Evolutionary conservation across 2,329 filamentous ascomycete genomes (phyloP).

Genomic region (Aureobasidium sp.): DNA sequence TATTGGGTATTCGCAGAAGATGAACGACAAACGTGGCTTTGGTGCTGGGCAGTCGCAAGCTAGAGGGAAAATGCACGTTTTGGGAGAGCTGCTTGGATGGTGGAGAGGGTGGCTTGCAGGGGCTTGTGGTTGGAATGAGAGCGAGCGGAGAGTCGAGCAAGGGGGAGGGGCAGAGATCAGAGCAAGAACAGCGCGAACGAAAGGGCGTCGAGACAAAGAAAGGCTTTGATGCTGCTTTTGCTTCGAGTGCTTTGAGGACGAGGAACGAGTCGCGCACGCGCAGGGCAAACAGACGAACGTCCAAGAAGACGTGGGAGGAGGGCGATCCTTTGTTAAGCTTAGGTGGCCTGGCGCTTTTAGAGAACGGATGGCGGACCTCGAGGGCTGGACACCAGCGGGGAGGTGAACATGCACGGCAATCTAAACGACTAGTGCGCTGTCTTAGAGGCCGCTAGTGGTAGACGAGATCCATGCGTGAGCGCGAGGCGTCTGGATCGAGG

Average conservation of each 20-base stretch:
- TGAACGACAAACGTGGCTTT: conserved; percentile 3
- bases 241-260: conserved; percentile 3
- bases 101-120: conserved; percentile 14
- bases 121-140: conserved; percentile 10
- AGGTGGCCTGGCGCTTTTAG: conserved; percentile 35
- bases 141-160: conserved; percentile 10
- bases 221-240: not conserved
- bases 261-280: conserved; percentile 6
- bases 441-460: conserved; percentile 31
- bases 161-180: not conserved
- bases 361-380: conserved; percentile 33
- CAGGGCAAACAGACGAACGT: conserved; percentile 14
- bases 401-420: conserved; percentile 34
- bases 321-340: conserved; percentile 45
- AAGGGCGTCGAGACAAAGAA: conserved; percentile 6
- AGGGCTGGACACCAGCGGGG: conserved; percentile 34
- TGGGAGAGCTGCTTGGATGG: conserved; percentile 12
- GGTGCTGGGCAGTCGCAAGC: conserved; percentile 10
- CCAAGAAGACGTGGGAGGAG: conserved; percentile 21
- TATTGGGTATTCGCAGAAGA: conserved; percentile 4
- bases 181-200: not conserved
- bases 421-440: conserved; percentile 33
- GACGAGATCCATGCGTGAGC: conserved; percentile 32
- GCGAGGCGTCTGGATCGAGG: conserved; percentile 33
- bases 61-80: conserved; percentile 9